Evolutionary conservation across 805 yeast genomes (phyloP).

Genomic region (Citeromyces nyonsensis): DNA sequence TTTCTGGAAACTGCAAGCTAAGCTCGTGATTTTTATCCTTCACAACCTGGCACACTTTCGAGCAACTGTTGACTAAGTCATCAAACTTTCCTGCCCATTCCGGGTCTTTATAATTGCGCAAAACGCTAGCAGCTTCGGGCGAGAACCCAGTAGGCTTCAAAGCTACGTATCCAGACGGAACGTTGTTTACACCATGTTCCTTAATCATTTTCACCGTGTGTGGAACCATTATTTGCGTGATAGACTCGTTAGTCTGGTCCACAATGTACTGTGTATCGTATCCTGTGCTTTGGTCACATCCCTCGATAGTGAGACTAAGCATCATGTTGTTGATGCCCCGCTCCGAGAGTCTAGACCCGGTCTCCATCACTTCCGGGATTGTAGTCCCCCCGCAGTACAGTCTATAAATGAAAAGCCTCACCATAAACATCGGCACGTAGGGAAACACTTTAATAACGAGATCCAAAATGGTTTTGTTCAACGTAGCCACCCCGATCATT

Average conservation of each 20-base stretch:
- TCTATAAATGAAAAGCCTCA: conserved; percentile 63
- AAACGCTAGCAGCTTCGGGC: conserved; percentile 57
- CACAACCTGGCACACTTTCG: conserved; percentile 41
- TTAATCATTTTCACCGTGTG: conserved; percentile 49
- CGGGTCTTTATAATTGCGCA: conserved; percentile 43
- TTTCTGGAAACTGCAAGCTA: conserved; percentile 36
- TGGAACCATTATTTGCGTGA: conserved; percentile 54
- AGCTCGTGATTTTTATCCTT: conserved; percentile 34
- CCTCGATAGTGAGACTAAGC: conserved; percentile 89
- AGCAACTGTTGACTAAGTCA: conserved; percentile 49
- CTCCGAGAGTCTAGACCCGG: conserved; percentile 50
- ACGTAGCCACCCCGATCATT: conserved; percentile 54
- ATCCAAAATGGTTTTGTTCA: conserved; percentile 46
- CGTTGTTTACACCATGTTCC: conserved; percentile 35
- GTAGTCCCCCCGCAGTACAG: conserved; percentile 87
- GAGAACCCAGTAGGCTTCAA: conserved; percentile 87
- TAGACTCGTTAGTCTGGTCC: conserved; percentile 46
- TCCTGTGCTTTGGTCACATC: conserved; percentile 62
- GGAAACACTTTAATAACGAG: conserved; percentile 55
- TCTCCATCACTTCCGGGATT: conserved; percentile 47
- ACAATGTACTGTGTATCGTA: conserved; percentile 46
- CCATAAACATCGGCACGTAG: conserved; percentile 52
- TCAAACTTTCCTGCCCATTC: conserved; percentile 34
- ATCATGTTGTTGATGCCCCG: conserved; percentile 88
- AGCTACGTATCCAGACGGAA: conserved; percentile 88